Evolutionary conservation across 306 rosid genomes (phyloP), one percentile per base, ranked within the genome.

Genomic region (Carpinus fangiana): DNA sequence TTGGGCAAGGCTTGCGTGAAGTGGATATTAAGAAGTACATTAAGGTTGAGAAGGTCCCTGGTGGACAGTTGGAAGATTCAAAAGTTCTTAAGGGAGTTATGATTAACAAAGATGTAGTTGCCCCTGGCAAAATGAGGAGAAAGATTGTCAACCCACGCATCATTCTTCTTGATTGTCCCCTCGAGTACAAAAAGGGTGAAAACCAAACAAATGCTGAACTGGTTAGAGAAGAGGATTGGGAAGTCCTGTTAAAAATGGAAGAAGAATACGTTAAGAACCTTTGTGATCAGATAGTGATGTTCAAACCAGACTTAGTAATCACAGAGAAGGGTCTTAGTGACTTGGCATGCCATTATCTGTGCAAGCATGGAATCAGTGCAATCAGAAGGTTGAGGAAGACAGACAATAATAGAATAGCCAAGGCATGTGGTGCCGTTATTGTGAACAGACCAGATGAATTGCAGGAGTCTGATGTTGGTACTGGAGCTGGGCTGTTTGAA

Each of bases 261-360:
- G 98, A 93, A 80, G 97, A 93, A 80, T 93, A 91, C 83, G 90
- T 93, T 17, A 91, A 90, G 88, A 91, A 86, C 75, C 90, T 93
- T 17, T 93, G 98, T 9, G 87, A 85, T 73, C 97, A 93, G 88
- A 93, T 93, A 69, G 82, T 93, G 84, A 93, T 88, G 80, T 93
- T 93, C 79, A 93, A 90, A 78, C 98, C 98, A 17, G 98, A 93
- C 82, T 70, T 93, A 69, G 98, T 93, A 46, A 84, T 93, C 70
- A 93, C 98, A 16, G 98, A 93, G 88, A 93, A 93, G 86, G 98
- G 98, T 70, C 93, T 93, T 53, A 93, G 98, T 85, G 98, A 93
- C 82, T 87, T 93, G 96, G 97, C 98, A 26, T 90, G 97, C 85
- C 98, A 93, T 83, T 93, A 91, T 81, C 74, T 93, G 68, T 86